Evolutionary conservation across 176 grass and related monocot genomes (phyloP).

Genomic region (Carex parvula): DNA sequence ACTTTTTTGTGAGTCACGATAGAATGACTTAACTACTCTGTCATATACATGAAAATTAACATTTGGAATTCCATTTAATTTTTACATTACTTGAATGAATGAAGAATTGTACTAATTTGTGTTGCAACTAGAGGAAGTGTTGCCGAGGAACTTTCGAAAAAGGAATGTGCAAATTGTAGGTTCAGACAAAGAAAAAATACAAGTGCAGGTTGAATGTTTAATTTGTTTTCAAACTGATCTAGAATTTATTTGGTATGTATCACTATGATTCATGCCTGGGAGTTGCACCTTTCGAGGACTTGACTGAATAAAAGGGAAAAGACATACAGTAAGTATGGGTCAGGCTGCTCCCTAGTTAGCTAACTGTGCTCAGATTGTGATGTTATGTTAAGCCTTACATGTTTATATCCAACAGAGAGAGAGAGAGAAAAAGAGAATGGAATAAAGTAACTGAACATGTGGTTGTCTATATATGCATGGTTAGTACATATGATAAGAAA

Average conservation of each 20-base stretch:
- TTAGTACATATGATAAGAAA: neutral
- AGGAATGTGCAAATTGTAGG: neutral
- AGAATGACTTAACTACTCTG: neutral
- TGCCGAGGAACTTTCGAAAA: neutral
- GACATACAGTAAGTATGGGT: neutral
- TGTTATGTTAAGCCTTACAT: conserved; percentile 5
- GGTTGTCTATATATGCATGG: neutral
- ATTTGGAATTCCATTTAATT: neutral
- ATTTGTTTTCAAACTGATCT: conserved; percentile 14
- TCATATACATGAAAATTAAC: neutral
- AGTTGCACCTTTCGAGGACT: conserved; percentile 21
- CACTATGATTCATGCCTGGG: conserved; percentile 5
- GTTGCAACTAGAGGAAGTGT: neutral
- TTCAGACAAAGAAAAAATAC: conserved; percentile 12
- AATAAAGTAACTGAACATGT: conserved; percentile 17
- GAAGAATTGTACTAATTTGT: neutral
- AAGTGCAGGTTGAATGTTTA: neutral
- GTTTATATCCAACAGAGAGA: neutral
- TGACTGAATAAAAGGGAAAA: conserved; percentile 27
- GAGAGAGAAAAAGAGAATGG: neutral
- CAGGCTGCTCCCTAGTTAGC: neutral
- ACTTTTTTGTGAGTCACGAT: neutral
- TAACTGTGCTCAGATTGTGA: conserved; percentile 3
- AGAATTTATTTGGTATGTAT: neutral
- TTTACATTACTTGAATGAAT: neutral